Base-by-base conservation (phyloP, 2,329 filamentous ascomycete genomes). In the Cyphellophora attinorum region DNA sequence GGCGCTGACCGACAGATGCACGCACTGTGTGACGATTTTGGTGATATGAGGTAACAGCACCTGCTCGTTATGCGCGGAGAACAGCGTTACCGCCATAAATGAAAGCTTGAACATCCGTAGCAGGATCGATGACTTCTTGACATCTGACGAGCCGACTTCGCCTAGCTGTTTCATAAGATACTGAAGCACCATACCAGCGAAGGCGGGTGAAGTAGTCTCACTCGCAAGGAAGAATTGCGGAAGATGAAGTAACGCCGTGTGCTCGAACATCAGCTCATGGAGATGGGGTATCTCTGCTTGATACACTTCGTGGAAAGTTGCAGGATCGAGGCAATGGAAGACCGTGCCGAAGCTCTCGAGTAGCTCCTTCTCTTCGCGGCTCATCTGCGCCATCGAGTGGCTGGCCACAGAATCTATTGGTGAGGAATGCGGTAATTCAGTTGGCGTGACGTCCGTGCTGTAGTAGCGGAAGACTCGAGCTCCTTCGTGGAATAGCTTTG, bases 221-320 rank as follows among this genome's bases (percentile, higher is more conserved):
- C 88, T 95, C n/a, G 93, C 91, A 33, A 99, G 74, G 61, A 98
- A 91, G 59, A 96, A 99, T 54, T 99, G 91, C 5, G 91, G 89
- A 37, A 98, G 84, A 57, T 98, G 91, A 33, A 98, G 70, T 25
- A 99, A 70, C 16, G 85, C 84, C 2, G 86, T 86, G 58, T 99
- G 91, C 55, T 96, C 85, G 55, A 96, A 94, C 62, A 94, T 95
- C 72, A 96, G 89, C 44, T 94, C 82, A 57, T 98, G 96, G 23
- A 99, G 75, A 58, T 85, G 85, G 23, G 89, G 89, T 41, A 99
- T 96, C 63, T 96, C 91, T 41, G 88, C 85, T 55, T 94, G 85
- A 57, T 98, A 99, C 27, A 98, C 86, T 62, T 99, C 91, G 51
- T 98, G 88, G 55, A 99, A 98, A 0, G 89, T 95, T 8, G 93